Evolutionary conservation across 1,284 basidiomycete species (phyloP).

Genomic region (Ceratobasidium sp.): DNA sequence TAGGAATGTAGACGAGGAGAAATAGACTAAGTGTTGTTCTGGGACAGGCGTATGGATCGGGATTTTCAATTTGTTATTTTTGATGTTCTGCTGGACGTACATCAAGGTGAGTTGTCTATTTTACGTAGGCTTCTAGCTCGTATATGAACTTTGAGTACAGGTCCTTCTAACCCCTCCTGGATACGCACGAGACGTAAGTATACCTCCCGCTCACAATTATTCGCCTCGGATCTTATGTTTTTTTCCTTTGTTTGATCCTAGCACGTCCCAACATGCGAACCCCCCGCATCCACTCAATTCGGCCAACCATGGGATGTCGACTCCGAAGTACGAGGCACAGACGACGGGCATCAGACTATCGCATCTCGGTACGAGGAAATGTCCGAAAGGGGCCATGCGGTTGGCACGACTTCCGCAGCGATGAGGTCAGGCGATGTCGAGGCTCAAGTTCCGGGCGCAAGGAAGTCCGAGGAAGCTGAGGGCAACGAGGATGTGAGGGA

Average conservation of each 20-base stretch:
- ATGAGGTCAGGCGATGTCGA: constrained; percentile 5
- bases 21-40: not conserved
- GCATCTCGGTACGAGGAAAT: constrained; percentile 36
- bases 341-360: constrained; percentile 32
- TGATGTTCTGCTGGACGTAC: constrained; percentile 83
- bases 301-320: constrained; percentile 39
- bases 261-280: constrained; percentile 54
- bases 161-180: constrained; percentile 76
- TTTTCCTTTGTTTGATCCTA: constrained; percentile 43
- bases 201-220: not conserved
- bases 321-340: constrained; percentile 35
- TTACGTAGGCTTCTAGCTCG: not conserved
- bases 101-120: constrained; percentile 63
- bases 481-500: constrained; percentile 50
- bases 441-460: not conserved
- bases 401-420: not conserved
- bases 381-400: constrained; percentile 31
- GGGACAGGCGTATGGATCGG: constrained; percentile 70
- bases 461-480: not conserved
- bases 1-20: constrained; percentile 17
- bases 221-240: not conserved
- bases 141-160: constrained; percentile 52
- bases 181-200: constrained; percentile 73
- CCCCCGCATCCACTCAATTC: constrained; percentile 30
- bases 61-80: constrained; percentile 69